These are phyloP conservation scores for Thelephora terrestris DNA, from an alignment of 1,284 basidiomycete species.

Conservation along the genomic window DNA sequence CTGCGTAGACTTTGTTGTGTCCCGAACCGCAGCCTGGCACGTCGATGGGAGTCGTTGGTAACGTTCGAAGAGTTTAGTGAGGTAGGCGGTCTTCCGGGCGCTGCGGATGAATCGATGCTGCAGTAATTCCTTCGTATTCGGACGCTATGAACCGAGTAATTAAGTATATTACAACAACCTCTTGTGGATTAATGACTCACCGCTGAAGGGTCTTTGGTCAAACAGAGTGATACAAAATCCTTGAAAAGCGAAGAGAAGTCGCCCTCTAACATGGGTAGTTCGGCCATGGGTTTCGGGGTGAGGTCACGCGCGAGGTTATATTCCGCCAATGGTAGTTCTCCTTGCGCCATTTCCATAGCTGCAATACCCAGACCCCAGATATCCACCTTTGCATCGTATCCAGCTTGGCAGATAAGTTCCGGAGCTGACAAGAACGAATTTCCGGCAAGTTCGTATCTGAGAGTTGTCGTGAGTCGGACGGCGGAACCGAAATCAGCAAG, in stretches of 20 bases:
- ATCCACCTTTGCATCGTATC: slow-evolving; percentile 93
- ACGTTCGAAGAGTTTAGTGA: slow-evolving; percentile 82
- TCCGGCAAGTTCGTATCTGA: slow-evolving; percentile 90
- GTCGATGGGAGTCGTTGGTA: slow-evolving; percentile 50
- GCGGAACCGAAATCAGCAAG: slow-evolving; percentile 96
- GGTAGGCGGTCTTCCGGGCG: slow-evolving; percentile 71
- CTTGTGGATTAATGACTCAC: slow-evolving; percentile 36
- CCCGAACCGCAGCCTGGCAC: slow-evolving; percentile 53
- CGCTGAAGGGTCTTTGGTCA: slow-evolving; percentile 83
- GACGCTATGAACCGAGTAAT: slow-evolving; percentile 45
- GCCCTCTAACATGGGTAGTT: slow-evolving; percentile 85
- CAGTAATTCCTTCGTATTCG: slow-evolving; percentile 83
- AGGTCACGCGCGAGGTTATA: slow-evolving; percentile 95
- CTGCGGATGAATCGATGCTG: slow-evolving; percentile 86
- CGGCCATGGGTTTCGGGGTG: slow-evolving; percentile 94
- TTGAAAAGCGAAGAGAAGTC: slow-evolving; percentile 80
- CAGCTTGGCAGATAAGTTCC: slow-evolving; percentile 94
- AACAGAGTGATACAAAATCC: slow-evolving; percentile 84
- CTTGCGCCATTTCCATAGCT: slow-evolving; percentile 92
- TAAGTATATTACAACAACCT: slow-evolving; percentile 2
- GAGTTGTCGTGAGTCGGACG: slow-evolving; percentile 80
- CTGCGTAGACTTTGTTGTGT: slow-evolving; percentile 53
- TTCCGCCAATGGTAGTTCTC: slow-evolving; percentile 88
- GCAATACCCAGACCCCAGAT: slow-evolving; percentile 98
- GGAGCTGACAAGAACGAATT: slow-evolving; percentile 99